phyloP scores from a whole-genome alignment of 306 rosid species.

The Lathyrus sativus region DNA sequence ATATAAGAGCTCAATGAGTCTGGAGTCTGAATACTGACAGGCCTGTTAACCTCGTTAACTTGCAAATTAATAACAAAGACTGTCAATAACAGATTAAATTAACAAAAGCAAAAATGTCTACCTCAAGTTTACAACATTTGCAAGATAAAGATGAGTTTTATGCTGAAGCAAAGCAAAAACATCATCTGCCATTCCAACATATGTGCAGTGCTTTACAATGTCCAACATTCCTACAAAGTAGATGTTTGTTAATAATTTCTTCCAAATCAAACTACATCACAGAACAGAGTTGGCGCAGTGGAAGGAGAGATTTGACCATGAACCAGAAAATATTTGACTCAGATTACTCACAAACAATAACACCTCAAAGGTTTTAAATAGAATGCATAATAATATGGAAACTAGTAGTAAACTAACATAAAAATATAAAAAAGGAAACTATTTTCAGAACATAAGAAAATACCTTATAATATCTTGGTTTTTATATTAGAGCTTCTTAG shows the following conservation, averaged over 20 bases:
- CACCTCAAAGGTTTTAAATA: neutral
- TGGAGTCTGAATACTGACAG: neutral
- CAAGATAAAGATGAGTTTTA: conserved; percentile 90
- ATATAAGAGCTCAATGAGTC: neutral
- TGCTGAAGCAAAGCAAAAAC: conserved; percentile 86
- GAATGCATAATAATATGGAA: neutral
- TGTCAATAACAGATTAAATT: conserved; percentile 18
- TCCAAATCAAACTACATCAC: conserved; percentile 28
- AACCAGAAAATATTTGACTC: neutral
- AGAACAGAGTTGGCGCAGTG: neutral
- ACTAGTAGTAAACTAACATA: neutral
- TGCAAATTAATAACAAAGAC: neutral
- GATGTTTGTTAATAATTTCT: conserved; percentile 26
- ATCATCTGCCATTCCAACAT: conserved; percentile 96
- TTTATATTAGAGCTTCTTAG: neutral
- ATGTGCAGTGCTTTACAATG: conserved; percentile 75
- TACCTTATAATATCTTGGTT: neutral
- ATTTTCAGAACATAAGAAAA: neutral
- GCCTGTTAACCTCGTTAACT: neutral
- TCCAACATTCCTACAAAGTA: conserved; percentile 72
- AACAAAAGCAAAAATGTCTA: conserved; percentile 41
- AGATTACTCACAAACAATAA: neutral
- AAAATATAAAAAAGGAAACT: neutral
- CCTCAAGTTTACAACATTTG: conserved; percentile 86
- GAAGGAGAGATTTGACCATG: neutral